Percentiles rank a stretch among this genome's conserved stretches.
Evolutionary conservation across 2,329 filamentous ascomycete species (phyloP).

Genomic region (Sarocladiaceae sp.): DNA sequence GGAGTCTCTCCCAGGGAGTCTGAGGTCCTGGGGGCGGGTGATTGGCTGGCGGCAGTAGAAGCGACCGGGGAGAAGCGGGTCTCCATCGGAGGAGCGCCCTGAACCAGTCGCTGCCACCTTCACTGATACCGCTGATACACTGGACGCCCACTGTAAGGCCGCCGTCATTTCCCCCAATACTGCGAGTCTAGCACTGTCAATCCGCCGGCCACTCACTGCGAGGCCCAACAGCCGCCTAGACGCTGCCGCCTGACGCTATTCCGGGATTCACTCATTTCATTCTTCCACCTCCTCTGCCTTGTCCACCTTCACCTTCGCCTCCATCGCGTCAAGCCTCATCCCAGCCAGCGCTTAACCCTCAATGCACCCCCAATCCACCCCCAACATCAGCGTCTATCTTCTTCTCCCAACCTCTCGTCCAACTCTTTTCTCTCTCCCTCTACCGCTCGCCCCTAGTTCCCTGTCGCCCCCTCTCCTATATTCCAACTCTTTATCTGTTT

Average conservation of each 20-base stretch:
- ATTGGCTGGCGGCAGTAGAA: background rate
- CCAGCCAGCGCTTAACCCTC: background rate
- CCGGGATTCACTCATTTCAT: background rate
- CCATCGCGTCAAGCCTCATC: constrained; percentile 59
- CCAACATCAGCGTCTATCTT: background rate
- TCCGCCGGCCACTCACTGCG: too few species aligned
- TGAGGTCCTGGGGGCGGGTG: background rate
- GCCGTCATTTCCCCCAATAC: too few species aligned
- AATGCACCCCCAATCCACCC: background rate
- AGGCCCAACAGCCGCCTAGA: background rate
- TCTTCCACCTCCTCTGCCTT: too few species aligned
- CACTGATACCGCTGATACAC: too few species aligned
- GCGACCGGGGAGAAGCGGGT: background rate
- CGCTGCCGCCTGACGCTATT: background rate
- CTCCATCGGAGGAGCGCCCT: too few species aligned
- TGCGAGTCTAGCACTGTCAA: too few species aligned
- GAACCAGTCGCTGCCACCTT: too few species aligned
- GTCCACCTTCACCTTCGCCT: constrained; percentile 74
- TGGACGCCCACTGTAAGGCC: too few species aligned
- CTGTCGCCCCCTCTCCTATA: background rate
- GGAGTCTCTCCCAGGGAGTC: background rate
- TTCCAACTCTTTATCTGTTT: background rate
- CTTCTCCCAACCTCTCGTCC: background rate
- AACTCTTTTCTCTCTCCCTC: background rate
- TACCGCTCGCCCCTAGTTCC: background rate